Base-by-base conservation (phyloP, 1,139 yeast species). In the Chernovozyma sophiae-reginae region DNA sequence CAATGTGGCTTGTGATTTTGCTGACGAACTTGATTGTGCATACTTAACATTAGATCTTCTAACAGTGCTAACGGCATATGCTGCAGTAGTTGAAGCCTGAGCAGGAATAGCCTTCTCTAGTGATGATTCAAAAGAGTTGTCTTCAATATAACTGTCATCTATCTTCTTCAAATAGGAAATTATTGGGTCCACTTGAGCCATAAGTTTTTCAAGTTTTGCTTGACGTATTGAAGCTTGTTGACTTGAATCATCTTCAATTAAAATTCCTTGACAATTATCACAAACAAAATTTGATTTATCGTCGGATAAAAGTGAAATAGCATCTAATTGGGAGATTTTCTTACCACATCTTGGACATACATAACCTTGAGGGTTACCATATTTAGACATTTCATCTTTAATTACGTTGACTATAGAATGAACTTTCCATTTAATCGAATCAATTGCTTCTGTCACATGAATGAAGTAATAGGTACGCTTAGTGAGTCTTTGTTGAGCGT, bases 361-460 rank as follows among this genome's bases (percentile, higher is more conserved):
- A 55, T 86, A 92, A 1, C 97, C 98, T 52, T 90, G 96, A 1
- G 97, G 95, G 47, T 87, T 92, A 17, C 92, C 83, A 51, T 83
- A 86, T 47, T 77, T 78, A 27, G 70, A 81, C 67, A 92, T 76
- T 53, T 89, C 95, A 45, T 84, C 86, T 55, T 86, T 86, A 41
- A 90, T 70, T 40, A 72, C 62, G 48, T 81, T 82, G 12, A 87
- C 97, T 30, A 94, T 74, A 31, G 86, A 77, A 56, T 92, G 97
- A 43, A 92, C 86, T 55, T 90, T 89, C 97, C 97, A 94, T 60
- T 94, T 92, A 55, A 92, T 81, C 13, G 97, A 80, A 62, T 92
- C 98, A 33, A 94, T 86, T 1, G 97, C 95, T 55, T 89, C 96
- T 2, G 97, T 87, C 55, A 78, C 80, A 53, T 87, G 96, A 40